phyloP scores from a whole-genome alignment of 805 yeast genomes.

The Pichia insulana region DNA sequence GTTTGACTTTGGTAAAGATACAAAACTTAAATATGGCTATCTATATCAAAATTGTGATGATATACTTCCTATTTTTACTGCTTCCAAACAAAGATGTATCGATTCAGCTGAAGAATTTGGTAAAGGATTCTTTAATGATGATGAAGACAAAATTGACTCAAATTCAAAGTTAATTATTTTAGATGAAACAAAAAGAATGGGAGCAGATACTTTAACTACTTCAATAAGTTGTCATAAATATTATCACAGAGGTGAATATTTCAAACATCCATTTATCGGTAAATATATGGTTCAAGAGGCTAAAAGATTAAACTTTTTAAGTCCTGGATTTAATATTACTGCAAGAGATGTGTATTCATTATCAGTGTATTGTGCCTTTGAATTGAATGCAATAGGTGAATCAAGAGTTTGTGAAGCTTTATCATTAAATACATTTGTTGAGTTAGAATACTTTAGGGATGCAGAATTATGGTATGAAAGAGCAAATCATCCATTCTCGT shows the following conservation, averaged over 20 bases:
- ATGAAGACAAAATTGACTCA: conserved; percentile 30
- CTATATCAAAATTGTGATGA: conserved; percentile 28
- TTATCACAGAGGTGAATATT: conserved; percentile 20
- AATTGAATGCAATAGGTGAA: conserved; percentile 57
- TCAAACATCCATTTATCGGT: conserved; percentile 13
- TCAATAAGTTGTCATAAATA: conserved; percentile 35
- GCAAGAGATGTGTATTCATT: conserved; percentile 42
- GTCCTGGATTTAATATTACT: conserved; percentile 48
- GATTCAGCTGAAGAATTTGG: conserved; percentile 50
- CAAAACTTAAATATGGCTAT: conserved; percentile 40
- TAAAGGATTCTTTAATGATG: conserved; percentile 40
- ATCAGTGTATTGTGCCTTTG: conserved; percentile 65
- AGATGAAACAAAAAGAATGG: conserved; percentile 39
- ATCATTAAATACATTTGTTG: conserved; percentile 59
- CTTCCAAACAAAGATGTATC: conserved; percentile 46
- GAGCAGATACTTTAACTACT: conserved; percentile 56
- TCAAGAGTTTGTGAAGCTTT: conserved; percentile 63
- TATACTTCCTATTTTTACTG: conserved; percentile 42
- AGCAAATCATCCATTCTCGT: conserved; percentile 49
- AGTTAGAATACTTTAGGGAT: conserved; percentile 53
- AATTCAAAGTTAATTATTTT: conserved; percentile 32
- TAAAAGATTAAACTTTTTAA: conserved; percentile 43
- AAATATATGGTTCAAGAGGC: conserved; percentile 33
- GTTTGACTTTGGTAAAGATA: conserved; percentile 38
- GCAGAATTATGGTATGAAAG: conserved; percentile 49